Evolutionary conservation across 768 basidiomycete species (phyloP).

Genomic region (Hebeloma cylindrosporum): DNA sequence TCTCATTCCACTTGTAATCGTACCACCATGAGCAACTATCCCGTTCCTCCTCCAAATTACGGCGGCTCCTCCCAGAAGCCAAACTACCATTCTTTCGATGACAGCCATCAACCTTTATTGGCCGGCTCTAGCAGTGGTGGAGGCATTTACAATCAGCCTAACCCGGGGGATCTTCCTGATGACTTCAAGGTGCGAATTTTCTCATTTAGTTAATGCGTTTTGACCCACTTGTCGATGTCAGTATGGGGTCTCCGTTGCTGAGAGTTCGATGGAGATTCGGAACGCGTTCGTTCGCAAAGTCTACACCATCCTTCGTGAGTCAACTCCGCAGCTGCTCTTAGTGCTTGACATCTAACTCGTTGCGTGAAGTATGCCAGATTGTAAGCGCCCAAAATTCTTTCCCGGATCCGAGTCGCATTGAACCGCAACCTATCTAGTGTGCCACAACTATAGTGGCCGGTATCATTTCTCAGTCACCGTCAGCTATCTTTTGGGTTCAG

Average conservation of each 20-base stretch:
- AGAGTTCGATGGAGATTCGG: slow-evolving; percentile 75
- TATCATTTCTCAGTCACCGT: slow-evolving; percentile 59
- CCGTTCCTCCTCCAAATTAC: slow-evolving; percentile 64
- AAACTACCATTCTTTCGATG: slow-evolving; percentile 32
- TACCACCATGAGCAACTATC: slow-evolving; percentile 59
- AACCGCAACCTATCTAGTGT: slow-evolving; percentile 16
- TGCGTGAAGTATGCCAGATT: slow-evolving; percentile 63
- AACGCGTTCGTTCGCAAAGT: slow-evolving; percentile 90
- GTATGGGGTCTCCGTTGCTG: slow-evolving; percentile 82
- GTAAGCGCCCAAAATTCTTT: too few relatives aligned
- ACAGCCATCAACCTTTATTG: slow-evolving; percentile 56
- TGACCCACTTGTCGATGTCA: too few relatives aligned
- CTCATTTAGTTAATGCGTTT: too few relatives aligned
- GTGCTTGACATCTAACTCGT: slow-evolving; percentile 2
- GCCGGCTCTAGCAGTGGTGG: slow-evolving; percentile 47
- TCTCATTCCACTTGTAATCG: slow-evolving; percentile 16
- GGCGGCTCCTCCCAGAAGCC: slow-evolving; percentile 35
- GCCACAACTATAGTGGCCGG: slow-evolving; percentile 82
- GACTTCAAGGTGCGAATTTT: slow-evolving; percentile 78
- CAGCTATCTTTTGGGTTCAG: slow-evolving; percentile 68
- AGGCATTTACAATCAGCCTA: slow-evolving; percentile 74
- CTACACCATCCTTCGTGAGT: slow-evolving; percentile 84
- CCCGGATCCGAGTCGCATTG: too few relatives aligned
- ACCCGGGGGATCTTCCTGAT: slow-evolving; percentile 75
- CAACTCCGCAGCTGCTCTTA: not conserved